phyloP scores from a whole-genome alignment of 257 asterid genomes.

The Rehmannia glutinosa region DNA sequence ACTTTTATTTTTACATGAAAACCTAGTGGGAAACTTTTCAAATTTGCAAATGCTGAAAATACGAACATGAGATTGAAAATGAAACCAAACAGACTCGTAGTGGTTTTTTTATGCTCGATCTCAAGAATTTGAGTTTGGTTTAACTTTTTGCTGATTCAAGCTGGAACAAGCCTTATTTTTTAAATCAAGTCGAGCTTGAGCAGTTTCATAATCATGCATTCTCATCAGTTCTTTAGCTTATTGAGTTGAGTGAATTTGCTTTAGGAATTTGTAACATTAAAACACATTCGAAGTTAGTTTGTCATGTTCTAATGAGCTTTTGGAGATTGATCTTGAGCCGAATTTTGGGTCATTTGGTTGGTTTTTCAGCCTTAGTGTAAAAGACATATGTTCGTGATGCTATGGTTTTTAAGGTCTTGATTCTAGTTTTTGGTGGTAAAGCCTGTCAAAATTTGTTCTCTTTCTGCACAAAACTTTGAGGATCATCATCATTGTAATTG shows the following conservation, averaged over 20 bases:
- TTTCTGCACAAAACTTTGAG: background rate
- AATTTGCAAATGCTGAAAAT: too few species aligned
- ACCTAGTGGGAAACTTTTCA: too few species aligned
- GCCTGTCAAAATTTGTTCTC: background rate
- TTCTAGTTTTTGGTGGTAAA: background rate
- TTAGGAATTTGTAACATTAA: background rate
- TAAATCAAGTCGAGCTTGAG: background rate
- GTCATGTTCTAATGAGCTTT: background rate
- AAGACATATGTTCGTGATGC: background rate
- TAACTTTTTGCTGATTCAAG: background rate
- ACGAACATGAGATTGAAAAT: too few species aligned
- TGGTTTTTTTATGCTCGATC: too few species aligned
- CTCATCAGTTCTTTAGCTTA: background rate
- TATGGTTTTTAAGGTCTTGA: background rate
- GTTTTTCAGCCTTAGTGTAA: background rate
- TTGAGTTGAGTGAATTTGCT: background rate
- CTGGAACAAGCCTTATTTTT: background rate
- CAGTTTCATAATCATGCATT: background rate
- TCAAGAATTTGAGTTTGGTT: background rate
- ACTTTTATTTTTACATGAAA: too few species aligned
- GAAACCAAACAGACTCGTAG: too few species aligned
- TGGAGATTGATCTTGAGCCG: background rate
- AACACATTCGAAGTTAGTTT: background rate
- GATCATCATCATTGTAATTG: background rate
- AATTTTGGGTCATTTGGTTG: background rate